These are phyloP conservation scores for Melastoma malabathricum DNA, from an alignment of 345 rosid genomes.

Conservation along the genomic window DNA sequence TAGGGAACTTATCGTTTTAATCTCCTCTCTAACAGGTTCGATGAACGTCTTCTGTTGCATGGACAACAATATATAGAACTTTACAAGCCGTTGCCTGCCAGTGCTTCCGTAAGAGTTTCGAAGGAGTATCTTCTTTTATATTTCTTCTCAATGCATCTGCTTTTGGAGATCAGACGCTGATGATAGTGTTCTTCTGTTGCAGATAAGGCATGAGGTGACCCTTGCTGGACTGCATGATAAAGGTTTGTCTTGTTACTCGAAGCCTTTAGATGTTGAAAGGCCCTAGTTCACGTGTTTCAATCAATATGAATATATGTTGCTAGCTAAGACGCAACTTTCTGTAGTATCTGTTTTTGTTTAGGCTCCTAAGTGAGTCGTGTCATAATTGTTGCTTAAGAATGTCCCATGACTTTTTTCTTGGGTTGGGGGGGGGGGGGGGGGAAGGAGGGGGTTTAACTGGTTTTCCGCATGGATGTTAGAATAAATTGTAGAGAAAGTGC, in stretches of 20 bases:
- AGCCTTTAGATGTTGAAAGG: background rate
- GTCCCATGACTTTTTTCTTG: no score
- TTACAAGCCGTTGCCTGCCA: constrained; percentile 64
- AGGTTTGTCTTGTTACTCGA: constrained; percentile 28
- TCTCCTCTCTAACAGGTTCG: constrained; percentile 31
- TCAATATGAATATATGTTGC: no score
- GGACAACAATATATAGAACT: constrained; percentile 81
- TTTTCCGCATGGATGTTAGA: no score
- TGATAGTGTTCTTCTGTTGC: constrained; percentile 16
- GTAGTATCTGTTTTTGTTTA: no score
- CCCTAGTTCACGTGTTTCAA: background rate
- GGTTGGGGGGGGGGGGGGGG: no score
- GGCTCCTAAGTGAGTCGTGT: no score
- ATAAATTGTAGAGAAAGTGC: no score
- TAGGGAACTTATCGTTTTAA: background rate
- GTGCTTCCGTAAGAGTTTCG: constrained; percentile 41
- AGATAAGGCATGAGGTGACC: constrained; percentile 49
- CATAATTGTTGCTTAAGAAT: no score
- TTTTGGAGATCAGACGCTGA: background rate
- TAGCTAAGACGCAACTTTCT: background rate
- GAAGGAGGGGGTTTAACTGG: no score
- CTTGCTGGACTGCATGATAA: constrained; percentile 89
- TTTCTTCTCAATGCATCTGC: background rate
- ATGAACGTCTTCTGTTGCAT: constrained; percentile 66
- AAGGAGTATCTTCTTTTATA: background rate